phyloP scores from a whole-genome alignment of 208 protist genomes.

The Balamuthia mandrillaris region DNA sequence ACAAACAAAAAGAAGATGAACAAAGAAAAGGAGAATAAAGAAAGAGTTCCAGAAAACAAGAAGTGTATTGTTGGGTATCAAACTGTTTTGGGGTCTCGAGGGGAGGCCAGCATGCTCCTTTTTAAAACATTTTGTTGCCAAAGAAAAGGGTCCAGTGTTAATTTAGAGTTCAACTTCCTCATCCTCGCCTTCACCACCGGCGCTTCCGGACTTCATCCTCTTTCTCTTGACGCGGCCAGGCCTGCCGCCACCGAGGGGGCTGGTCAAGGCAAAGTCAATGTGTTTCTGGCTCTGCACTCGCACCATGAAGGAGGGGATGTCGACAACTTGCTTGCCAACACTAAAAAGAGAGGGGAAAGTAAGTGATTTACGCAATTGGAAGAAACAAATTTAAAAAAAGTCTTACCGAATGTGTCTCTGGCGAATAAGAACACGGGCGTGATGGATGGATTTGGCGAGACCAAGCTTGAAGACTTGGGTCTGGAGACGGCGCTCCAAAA shows the following conservation, averaged over 20 bases:
- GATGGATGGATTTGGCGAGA: constrained; percentile 99
- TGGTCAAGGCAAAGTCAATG: constrained; percentile 95
- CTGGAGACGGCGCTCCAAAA: constrained; percentile 99
- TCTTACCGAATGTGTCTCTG: constrained; percentile 95
- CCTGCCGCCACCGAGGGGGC: constrained; percentile 90
- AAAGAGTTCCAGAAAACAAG: too few relatives aligned
- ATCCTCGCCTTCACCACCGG: constrained; percentile 24
- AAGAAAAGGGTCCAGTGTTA: not conserved
- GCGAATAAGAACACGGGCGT: constrained; percentile 98
- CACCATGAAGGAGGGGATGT: constrained; percentile 98
- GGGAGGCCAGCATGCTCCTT: not conserved
- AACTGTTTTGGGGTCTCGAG: not conserved
- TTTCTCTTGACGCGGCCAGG: constrained; percentile 90
- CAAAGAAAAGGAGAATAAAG: not conserved
- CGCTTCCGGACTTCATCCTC: not conserved
- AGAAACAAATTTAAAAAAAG: not conserved
- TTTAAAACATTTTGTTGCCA: not conserved
- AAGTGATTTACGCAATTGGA: not conserved
- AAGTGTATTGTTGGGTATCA: not conserved
- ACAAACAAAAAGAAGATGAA: not conserved
- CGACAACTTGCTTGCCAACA: constrained; percentile 99
- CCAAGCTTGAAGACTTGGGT: constrained; percentile 97
- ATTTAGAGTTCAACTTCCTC: constrained; percentile 28
- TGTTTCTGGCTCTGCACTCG: constrained; percentile 96
- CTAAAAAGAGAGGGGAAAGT: constrained; percentile 52